Percentiles rank a stretch among this genome's conserved stretches.
Evolutionary conservation across 1,284 basidiomycete species (phyloP).

Genomic region (Tilletia horrida): DNA sequence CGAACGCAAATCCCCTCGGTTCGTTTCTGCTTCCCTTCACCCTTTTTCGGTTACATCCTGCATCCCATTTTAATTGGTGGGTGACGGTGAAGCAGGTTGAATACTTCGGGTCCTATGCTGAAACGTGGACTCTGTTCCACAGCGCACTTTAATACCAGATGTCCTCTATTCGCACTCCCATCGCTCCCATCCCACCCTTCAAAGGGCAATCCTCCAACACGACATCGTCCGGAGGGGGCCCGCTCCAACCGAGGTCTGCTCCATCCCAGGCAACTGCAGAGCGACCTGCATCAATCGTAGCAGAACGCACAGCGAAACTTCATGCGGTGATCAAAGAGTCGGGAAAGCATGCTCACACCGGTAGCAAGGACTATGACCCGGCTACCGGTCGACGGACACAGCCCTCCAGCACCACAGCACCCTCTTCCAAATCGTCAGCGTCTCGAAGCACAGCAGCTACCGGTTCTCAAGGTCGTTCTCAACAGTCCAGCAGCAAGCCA

Average conservation of each 20-base stretch:
- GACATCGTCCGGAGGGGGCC: neutral
- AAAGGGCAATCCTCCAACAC: conserved; percentile 1
- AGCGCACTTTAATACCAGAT: neutral
- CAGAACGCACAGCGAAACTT: conserved; percentile 12
- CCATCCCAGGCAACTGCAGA: neutral
- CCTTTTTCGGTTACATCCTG: neutral
- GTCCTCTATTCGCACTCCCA: conserved; percentile 13
- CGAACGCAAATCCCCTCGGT: no score
- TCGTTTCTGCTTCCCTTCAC: neutral
- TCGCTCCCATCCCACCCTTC: conserved; percentile 11
- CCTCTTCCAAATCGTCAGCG: conserved; percentile 2
- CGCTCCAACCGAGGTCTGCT: conserved; percentile 8
- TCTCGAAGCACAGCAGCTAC: neutral
- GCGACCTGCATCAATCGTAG: conserved; percentile 2
- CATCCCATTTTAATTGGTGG: neutral
- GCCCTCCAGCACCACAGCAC: neutral
- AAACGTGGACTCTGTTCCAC: neutral
- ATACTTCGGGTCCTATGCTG: neutral
- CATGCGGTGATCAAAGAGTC: conserved; percentile 14
- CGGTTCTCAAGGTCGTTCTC: neutral
- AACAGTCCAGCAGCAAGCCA: neutral
- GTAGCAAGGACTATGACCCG: conserved; percentile 18
- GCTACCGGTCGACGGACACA: conserved; percentile 10
- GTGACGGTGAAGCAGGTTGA: neutral
- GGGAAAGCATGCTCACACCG: conserved; percentile 4